Evolutionary conservation across 1,139 yeast genomes (phyloP).

Genomic region (Pneumocystis wakefieldiae): DNA sequence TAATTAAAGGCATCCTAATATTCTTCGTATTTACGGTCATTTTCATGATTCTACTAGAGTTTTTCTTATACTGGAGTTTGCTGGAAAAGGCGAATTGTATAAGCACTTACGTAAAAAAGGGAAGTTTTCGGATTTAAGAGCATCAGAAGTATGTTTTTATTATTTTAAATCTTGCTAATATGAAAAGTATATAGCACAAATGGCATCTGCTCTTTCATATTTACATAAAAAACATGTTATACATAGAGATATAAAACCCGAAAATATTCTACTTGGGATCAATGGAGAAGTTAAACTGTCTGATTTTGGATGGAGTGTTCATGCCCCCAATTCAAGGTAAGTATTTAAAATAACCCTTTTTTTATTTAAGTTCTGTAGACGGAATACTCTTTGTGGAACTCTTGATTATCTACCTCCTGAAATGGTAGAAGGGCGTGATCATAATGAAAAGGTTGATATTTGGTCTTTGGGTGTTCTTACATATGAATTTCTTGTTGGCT

Average conservation of each 20-base stretch:
- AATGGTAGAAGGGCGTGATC: slow-evolving; percentile 72
- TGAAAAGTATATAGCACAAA: slow-evolving; percentile 51
- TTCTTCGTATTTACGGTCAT: slow-evolving; percentile 69
- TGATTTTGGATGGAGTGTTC: slow-evolving; percentile 95
- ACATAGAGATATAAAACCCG: slow-evolving; percentile 89
- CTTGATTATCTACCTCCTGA: slow-evolving; percentile 91
- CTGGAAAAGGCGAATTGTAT: slow-evolving; percentile 77
- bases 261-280: slow-evolving; percentile 62
- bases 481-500: slow-evolving; percentile 75
- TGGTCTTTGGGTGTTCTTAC: slow-evolving; percentile 89
- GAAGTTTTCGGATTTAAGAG: slow-evolving; percentile 54
- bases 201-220: slow-evolving; percentile 62
- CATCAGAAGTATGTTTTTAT: slow-evolving; percentile 35
- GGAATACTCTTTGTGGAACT: slow-evolving; percentile 88
- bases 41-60: slow-evolving; percentile 70
- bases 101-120: slow-evolving; percentile 48
- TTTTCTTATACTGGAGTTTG: slow-evolving; percentile 70
- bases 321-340: slow-evolving; percentile 32
- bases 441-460: slow-evolving; percentile 65
- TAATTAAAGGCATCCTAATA: slow-evolving; percentile 45
- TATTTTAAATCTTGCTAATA: background rate
- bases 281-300: slow-evolving; percentile 66
- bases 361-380: slow-evolving; percentile 19
- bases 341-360: background rate
- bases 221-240: slow-evolving; percentile 66